phyloP scores from a whole-genome alignment of 352 stramenopile genomes.

The Paralagenidium karlingii region DNA sequence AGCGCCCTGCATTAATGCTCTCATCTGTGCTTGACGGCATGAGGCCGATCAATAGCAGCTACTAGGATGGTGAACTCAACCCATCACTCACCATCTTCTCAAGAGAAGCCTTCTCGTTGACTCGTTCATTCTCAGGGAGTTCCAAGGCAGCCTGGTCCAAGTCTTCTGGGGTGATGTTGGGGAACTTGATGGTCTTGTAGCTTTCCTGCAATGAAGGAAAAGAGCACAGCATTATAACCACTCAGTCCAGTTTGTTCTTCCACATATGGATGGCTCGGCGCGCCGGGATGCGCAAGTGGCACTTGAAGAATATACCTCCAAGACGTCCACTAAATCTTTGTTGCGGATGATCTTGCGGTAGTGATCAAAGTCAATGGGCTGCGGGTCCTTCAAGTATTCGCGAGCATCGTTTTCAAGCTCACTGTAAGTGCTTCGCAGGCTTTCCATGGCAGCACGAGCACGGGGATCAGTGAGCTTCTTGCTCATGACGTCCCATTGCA shows the following conservation, averaged over 20 bases:
- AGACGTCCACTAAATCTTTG: slow-evolving; percentile 76
- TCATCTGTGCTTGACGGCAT: neutral
- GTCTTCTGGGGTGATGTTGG: slow-evolving; percentile 60
- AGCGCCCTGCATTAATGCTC: slow-evolving; percentile 12
- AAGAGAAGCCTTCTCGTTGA: slow-evolving; percentile 74
- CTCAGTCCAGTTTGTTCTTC: no score
- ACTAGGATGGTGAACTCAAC: neutral
- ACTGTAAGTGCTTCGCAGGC: slow-evolving; percentile 61
- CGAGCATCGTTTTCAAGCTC: slow-evolving; percentile 65
- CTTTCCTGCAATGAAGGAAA: slow-evolving; percentile 20
- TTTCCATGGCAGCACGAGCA: slow-evolving; percentile 62
- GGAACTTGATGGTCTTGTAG: slow-evolving; percentile 80
- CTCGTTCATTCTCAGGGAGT: slow-evolving; percentile 30
- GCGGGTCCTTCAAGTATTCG: slow-evolving; percentile 57
- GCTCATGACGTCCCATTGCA: slow-evolving; percentile 56
- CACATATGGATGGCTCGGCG: no score
- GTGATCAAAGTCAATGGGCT: slow-evolving; percentile 79
- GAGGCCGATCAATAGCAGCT: neutral
- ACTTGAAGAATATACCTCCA: slow-evolving; percentile 22
- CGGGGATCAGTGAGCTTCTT: slow-evolving; percentile 67
- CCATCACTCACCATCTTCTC: slow-evolving; percentile 39
- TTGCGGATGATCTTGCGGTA: slow-evolving; percentile 82
- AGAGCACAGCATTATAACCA: neutral
- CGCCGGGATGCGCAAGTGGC: neutral
- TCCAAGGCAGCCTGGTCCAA: slow-evolving; percentile 41